Conservation (phyloP, 139 green algal genomes). For the Coelastrella sp. region DNA sequence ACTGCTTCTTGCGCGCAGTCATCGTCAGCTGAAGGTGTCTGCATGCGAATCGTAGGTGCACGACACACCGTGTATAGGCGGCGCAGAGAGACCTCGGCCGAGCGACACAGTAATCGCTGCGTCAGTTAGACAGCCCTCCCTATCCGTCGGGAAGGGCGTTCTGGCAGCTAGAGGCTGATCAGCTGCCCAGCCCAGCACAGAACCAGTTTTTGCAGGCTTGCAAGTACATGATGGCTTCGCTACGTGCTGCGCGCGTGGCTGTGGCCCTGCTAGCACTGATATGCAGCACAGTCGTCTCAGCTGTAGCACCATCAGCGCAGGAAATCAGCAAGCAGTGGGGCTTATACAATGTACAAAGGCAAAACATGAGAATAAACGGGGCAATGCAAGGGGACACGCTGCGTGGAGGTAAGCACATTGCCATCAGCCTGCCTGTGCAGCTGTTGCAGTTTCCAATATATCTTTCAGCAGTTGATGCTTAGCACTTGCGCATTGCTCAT, state of each 20-base stretch:
- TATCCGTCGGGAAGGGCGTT: background rate
- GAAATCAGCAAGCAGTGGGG: constrained; percentile 23
- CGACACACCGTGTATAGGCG: background rate
- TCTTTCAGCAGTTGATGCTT: too few relatives aligned
- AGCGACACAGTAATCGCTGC: background rate
- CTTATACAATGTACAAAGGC: constrained; percentile 17
- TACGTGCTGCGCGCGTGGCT: constrained; percentile 15
- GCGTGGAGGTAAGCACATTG: background rate
- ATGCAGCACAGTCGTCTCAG: background rate
- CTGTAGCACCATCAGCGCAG: constrained; percentile 2
- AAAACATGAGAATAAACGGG: constrained; percentile 6
- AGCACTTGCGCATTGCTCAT: too few relatives aligned
- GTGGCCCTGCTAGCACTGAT: constrained; percentile 8
- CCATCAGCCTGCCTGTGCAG: background rate
- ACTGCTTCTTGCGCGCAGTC: background rate
- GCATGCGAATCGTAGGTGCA: background rate
- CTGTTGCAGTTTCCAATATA: too few relatives aligned
- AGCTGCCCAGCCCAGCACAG: background rate
- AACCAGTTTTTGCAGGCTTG: background rate
- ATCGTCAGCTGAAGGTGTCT: background rate
- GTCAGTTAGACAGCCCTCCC: background rate
- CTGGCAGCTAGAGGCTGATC: background rate
- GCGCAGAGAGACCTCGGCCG: background rate
- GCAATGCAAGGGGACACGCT: background rate
- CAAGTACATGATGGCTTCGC: background rate